Evolutionary conservation across 2,329 filamentous ascomycete species (phyloP), one percentile per base, ranked within the genome.

Genomic region (Xylaria sp.): DNA sequence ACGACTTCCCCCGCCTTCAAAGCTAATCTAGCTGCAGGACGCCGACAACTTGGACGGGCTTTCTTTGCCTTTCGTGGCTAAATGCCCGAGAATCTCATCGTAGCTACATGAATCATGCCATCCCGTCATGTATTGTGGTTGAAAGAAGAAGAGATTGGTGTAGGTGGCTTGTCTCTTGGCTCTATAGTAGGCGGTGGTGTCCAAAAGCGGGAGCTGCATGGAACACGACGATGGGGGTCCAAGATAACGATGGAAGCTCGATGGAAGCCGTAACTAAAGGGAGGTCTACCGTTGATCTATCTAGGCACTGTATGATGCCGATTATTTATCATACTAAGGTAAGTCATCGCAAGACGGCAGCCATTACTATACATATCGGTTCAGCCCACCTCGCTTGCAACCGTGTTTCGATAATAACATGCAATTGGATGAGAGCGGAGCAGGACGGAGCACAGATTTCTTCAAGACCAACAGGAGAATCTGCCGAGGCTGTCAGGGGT

Each of bases 181-280:
- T 56, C 45, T 65, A 38, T 57, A 38, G 25, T 36, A 69, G 63
- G 65, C 71, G 73, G 73, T 67, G 53, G 60, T 59, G 65, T 71
- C 75, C 75, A 50, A 75, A 76, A 73, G 60, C 69, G 74, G 75
- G 75, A 77, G 75, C 74, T 77, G 75, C 72, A 75, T 70, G 72
- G 75, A 77, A 76, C 57, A 70, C 69, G 63, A 68, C 50, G 68
- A 66, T 71, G 71, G 68, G 71, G 73, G 68, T 69, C 69, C 67
- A 67, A 75, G 74, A 77, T 77, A 77, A 76, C 72, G 72, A 74
- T 77, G 69, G 75, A 77, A 77, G 74, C 70, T 73, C 62, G 61
- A 72, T 75, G 61, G 75, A 76, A 77, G 73, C 69, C 64, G 39
- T 57, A 42, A 54, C 53, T 50, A 27, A 38, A 49, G 27, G 54